Percentiles rank a stretch among this genome's conserved stretches.
Evolutionary conservation across 768 basidiomycete genomes (phyloP).

Genomic region (Rhodotorula paludigena): DNA sequence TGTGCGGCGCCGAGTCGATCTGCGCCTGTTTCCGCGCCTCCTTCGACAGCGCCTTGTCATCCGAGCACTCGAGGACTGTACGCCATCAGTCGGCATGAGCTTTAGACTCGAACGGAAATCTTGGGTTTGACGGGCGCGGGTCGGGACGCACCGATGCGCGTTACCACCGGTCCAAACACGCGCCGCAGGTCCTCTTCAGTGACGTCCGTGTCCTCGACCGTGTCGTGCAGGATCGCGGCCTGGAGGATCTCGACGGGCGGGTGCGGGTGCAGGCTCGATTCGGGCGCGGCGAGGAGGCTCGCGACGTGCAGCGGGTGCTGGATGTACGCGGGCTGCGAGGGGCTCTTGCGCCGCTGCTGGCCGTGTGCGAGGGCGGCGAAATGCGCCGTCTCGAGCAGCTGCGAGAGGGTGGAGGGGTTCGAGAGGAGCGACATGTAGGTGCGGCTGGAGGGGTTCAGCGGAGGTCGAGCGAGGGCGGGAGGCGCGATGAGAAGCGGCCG

Average conservation of each 20-base stretch:
- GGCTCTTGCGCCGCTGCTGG: slow-evolving; percentile 23
- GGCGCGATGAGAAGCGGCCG: neutral
- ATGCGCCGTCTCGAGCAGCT: slow-evolving; percentile 17
- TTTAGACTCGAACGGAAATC: too few species aligned
- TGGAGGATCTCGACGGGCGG: slow-evolving; percentile 35
- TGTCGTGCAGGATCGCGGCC: slow-evolving; percentile 48
- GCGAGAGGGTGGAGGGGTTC: neutral
- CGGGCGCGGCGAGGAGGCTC: neutral
- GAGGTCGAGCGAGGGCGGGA: neutral
- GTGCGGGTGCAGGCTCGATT: slow-evolving; percentile 3
- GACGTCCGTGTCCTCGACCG: slow-evolving; percentile 48
- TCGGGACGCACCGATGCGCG: slow-evolving; percentile 43
- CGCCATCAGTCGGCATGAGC: too few species aligned
- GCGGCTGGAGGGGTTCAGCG: neutral
- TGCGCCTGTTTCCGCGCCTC: slow-evolving; percentile 31
- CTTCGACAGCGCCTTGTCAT: slow-evolving; percentile 18
- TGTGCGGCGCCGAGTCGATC: slow-evolving; percentile 27
- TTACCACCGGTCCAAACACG: slow-evolving; percentile 45
- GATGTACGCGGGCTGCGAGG: slow-evolving; percentile 23
- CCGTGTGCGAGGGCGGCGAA: slow-evolving; percentile 27
- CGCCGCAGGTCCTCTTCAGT: slow-evolving; percentile 44
- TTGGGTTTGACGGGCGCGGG: too few species aligned
- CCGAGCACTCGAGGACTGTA: slow-evolving; percentile 29
- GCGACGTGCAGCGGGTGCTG: slow-evolving; percentile 36
- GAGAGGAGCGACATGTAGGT: neutral